Base-by-base conservation (phyloP, 331 rosid genomes). In the Saraca asoca region DNA sequence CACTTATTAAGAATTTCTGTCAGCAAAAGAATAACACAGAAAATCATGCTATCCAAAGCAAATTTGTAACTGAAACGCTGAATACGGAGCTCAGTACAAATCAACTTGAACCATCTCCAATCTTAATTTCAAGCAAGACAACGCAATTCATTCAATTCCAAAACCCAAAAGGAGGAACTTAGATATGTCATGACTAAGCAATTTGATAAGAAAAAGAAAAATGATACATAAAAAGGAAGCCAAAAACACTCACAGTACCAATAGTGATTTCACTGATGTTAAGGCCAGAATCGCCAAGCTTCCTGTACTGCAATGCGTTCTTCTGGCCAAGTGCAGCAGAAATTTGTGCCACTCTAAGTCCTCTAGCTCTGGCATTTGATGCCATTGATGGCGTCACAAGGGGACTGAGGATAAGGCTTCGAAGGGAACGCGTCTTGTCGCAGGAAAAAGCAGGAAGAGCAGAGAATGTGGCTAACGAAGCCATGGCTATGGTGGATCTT, bases 241-340 rank as follows among this genome's bases (percentile, higher is more conserved):
- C 7, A 34, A 3, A 2, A 15, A 29, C 7, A 74, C 75, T 71
- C 77, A 90, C 96, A 15, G 98, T 93, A 29, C 96, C 97, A 16
- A 81, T 72, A 39, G 95, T 88, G 69, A 93, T 79, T 78, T 93
- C 97, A 59, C 96, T 90, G 34, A 93, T 71, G 50, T 51, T 70
- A 33, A 88, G 97, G 87, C 90, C 90, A 17, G 97, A 93, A 42
- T 93, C 95, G 6, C 95, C 97, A 7, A 93, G 85, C 20, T 81
- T 93, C 59, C 85, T 57, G 74, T 78, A 85, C 80, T 85, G 79
- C 71, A 90, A 69, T 10, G 83, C 64, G 9, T 54, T 72, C 24
- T 74, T 74, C 37, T 67, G 62, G 64, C 18, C 69, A 9, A 17
- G 71, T 45, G 49, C 66, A 54, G 85, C 88, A 43, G 59, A 72